These are phyloP conservation scores for Ruellia speciosa DNA, from an alignment of 305 asterid species.

Conservation along the genomic window DNA sequence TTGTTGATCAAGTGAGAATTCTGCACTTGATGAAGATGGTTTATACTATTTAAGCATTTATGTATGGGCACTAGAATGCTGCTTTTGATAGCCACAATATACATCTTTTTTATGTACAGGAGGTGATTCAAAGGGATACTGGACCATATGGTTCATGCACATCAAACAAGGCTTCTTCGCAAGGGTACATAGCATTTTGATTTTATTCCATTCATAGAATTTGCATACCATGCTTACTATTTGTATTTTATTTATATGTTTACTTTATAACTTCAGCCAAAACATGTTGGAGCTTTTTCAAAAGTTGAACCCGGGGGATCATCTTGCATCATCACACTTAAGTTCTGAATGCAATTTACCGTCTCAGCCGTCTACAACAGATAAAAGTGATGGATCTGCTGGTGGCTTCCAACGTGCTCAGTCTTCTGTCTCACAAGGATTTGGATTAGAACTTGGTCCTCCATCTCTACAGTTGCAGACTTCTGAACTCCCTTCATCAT, in stretches of 20 bases:
- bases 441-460: slow-evolving; percentile 77
- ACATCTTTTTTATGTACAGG: slow-evolving; percentile 34
- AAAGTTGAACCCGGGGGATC: slow-evolving; percentile 64
- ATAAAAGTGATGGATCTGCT: slow-evolving; percentile 41
- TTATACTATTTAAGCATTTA: slow-evolving; percentile 8
- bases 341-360: slow-evolving; percentile 36
- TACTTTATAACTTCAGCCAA: slow-evolving; percentile 42
- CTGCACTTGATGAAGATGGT: slow-evolving; percentile 30
- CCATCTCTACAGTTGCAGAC: slow-evolving; percentile 48
- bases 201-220: neutral
- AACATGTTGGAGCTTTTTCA: slow-evolving; percentile 87
- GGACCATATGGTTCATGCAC: slow-evolving; percentile 34
- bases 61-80: neutral
- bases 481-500: slow-evolving; percentile 32
- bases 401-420: slow-evolving; percentile 39
- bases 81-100: slow-evolving; percentile 14
- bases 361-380: slow-evolving; percentile 41
- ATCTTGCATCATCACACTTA: slow-evolving; percentile 30
- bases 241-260: slow-evolving; percentile 17
- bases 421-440: slow-evolving; percentile 53
- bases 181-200: slow-evolving; percentile 39
- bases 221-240: neutral
- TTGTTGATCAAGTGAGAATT: slow-evolving; percentile 39
- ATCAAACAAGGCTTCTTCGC: slow-evolving; percentile 33
- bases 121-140: slow-evolving; percentile 40